Percentiles rank a stretch among this genome's conserved stretches.
These are phyloP conservation scores for Aspergillus nomiae DNA, from an alignment of 2,329 filamentous ascomycete genomes.

Conservation along the genomic window DNA sequence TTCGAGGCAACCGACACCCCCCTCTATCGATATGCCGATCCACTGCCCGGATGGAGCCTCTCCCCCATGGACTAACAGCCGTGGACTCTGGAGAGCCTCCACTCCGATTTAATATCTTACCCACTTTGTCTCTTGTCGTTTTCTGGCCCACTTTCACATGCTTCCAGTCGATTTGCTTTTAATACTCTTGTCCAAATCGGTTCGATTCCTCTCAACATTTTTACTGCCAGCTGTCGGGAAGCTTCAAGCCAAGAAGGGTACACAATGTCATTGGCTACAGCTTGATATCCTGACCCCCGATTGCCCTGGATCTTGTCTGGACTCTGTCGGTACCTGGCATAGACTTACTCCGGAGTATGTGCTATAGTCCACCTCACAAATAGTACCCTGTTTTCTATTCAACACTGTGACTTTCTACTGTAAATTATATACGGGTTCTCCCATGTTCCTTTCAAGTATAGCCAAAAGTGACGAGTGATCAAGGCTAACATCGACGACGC, in stretches of 20 bases:
- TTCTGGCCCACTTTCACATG: slow-evolving; percentile 4
- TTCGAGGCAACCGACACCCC: background rate
- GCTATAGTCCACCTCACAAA: too few species aligned
- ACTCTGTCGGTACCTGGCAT: too few species aligned
- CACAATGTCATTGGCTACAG: background rate
- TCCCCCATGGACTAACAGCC: background rate
- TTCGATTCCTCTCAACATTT: slow-evolving; percentile 3
- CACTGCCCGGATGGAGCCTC: background rate
- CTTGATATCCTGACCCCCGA: background rate
- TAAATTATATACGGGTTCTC: background rate
- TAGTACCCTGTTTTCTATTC: too few species aligned
- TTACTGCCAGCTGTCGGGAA: background rate
- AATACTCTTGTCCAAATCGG: background rate
- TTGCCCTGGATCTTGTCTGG: background rate
- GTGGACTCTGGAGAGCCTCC: background rate
- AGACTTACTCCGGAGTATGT: too few species aligned
- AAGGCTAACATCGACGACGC: too few species aligned
- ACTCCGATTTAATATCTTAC: background rate
- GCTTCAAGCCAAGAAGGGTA: background rate
- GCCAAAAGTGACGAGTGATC: too few species aligned
- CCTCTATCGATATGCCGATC: background rate
- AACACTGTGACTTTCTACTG: background rate
- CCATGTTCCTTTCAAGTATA: background rate
- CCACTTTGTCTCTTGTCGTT: background rate
- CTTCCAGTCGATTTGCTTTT: background rate